These are phyloP conservation scores for Mallotus repandus DNA, from an alignment of 441 rosid genomes.

Conservation along the genomic window DNA sequence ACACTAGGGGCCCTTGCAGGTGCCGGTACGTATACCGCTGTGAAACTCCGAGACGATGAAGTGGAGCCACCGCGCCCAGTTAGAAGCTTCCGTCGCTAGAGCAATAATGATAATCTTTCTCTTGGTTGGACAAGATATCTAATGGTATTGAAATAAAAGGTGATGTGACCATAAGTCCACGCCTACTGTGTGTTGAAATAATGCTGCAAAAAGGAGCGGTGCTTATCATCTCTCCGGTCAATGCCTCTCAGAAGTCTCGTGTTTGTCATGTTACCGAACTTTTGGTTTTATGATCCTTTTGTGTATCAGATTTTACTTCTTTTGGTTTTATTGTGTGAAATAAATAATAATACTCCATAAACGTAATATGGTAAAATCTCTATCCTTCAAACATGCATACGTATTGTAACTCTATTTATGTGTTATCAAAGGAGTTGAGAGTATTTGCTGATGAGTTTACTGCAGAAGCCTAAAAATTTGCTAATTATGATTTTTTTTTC, in stretches of 20 bases:
- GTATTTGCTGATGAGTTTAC: too few relatives aligned
- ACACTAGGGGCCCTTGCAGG: constrained; percentile 83
- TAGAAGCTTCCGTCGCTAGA: constrained; percentile 88
- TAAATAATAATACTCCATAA: too few relatives aligned
- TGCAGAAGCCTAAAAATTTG: too few relatives aligned
- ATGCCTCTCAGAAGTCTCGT: background rate
- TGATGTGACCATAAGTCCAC: constrained; percentile 46
- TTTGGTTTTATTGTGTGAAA: too few relatives aligned
- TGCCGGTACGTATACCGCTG: constrained; percentile 70
- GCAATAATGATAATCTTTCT: background rate
- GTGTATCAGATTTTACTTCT: too few relatives aligned
- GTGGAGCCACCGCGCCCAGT: constrained; percentile 61
- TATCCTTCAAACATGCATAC: too few relatives aligned
- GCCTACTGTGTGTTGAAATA: constrained; percentile 20
- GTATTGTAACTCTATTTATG: too few relatives aligned
- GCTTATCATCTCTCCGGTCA: background rate
- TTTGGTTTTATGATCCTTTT: too few relatives aligned
- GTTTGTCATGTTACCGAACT: too few relatives aligned
- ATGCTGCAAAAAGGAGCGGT: constrained; percentile 18
- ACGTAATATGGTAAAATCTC: too few relatives aligned
- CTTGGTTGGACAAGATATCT: background rate
- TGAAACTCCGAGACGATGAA: constrained; percentile 68
- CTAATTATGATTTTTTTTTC: too few relatives aligned
- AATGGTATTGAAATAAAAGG: constrained; percentile 27
- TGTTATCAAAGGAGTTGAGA: too few relatives aligned